Evolutionary conservation across 2,329 filamentous ascomycete species (phyloP), one percentile per base, ranked within the genome.

Genomic region (Aspergillus sp.): DNA sequence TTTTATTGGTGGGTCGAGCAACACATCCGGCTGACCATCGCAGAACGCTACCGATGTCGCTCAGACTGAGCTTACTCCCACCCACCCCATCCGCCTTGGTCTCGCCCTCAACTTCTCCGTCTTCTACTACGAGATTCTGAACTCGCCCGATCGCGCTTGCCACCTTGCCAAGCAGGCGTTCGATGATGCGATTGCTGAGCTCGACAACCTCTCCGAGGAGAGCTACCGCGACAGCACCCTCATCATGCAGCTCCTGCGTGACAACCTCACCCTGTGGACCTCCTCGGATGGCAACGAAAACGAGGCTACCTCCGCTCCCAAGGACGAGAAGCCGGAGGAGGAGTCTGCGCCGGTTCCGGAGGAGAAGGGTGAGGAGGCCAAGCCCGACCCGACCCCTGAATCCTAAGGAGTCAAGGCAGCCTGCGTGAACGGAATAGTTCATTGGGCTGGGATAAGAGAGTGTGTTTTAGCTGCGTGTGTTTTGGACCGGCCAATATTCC

Each of bases 61-160:
- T 53, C 89, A 95, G 75, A 94, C 85, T 48, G 89, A 96, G 69
- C 81, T 96, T 53, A 89, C 89, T 43, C 89, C 89, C 43, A 96
- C 91, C 42, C 89, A 96, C 75, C 89, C 89, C 55, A 96, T 96
- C 72, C 88, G 89, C 58, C 85, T 96, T 48, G 89, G 89, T 66
- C 82, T 96, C 57, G 89, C 89, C 51, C 80, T 96, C 53, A 96
- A 95, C 82, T 95, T 96, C 79, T 95, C 88, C 45, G 89, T 95
- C 57, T 95, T 95, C 75, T 94, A 94, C 79, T 94, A 95, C 69
- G 91, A 95, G 77, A 95, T 95, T 64, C 74, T 95, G 61, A 96
- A 95, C 81, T 93, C 88, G 22, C 89, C 88, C 57, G 88, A 95
- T 68, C 86, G 84, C 61, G 89, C 89, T 59, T 96, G 89, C 79